Conservation (phyloP, 257 asterid species). For the Capsicum chinense region DNA sequence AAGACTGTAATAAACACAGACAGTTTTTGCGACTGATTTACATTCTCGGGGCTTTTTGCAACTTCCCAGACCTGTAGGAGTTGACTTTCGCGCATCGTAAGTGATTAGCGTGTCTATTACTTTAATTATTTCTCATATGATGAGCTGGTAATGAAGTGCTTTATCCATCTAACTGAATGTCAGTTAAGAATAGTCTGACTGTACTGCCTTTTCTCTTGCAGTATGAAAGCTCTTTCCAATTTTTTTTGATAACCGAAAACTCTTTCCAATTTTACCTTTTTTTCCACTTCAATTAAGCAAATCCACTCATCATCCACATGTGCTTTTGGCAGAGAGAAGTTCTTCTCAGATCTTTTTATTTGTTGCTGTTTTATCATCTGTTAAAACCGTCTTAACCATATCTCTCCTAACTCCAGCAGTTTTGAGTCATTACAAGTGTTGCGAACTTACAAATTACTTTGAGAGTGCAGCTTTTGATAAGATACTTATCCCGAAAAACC, state of each 20-base stretch:
- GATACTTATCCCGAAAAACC: neutral
- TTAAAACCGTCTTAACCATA: neutral
- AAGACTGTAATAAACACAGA: constrained; percentile 50
- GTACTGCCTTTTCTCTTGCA: neutral
- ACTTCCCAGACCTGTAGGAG: constrained; percentile 95
- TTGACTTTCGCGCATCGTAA: constrained; percentile 97
- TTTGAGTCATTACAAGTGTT: neutral
- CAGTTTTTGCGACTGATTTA: constrained; percentile 88
- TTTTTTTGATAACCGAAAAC: neutral
- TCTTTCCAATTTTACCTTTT: neutral
- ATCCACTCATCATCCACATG: neutral
- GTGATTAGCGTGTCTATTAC: constrained; percentile 39
- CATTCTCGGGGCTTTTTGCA: constrained; percentile 81
- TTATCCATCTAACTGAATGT: neutral
- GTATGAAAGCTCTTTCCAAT: neutral
- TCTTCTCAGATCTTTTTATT: neutral
- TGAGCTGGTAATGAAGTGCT: neutral
- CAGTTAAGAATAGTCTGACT: neutral
- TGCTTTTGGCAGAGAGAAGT: neutral
- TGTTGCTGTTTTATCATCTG: neutral
- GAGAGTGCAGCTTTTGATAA: constrained; percentile 17
- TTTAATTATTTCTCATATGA: neutral
- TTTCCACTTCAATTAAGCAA: neutral
- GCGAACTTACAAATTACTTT: neutral
- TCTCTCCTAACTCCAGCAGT: neutral